phyloP scores from a whole-genome alignment of 2,329 filamentous ascomycete genomes.

The Colletotrichum phormii region DNA sequence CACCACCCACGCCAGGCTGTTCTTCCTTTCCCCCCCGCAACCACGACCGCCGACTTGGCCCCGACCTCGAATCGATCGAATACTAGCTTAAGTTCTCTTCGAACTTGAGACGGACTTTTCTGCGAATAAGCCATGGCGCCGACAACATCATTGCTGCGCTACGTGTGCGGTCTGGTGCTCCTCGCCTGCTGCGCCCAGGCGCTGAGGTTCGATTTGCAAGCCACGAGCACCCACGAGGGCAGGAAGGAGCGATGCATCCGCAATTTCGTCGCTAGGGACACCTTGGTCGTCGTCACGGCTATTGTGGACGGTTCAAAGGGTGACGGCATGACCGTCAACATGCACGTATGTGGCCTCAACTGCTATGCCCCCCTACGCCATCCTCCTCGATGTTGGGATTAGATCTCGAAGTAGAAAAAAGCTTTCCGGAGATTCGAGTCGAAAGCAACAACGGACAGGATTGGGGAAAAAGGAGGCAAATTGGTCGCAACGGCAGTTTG shows the following conservation, averaged over 20 bases:
- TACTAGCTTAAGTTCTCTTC: not conserved
- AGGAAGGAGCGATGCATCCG: constrained; percentile 89
- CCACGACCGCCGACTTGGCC: not conserved
- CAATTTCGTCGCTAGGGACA: constrained; percentile 94
- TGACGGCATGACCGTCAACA: constrained; percentile 93
- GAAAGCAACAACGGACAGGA: not conserved
- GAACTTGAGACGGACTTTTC: not conserved
- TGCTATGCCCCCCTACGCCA: not conserved
- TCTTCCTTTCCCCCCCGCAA: constrained; percentile 56
- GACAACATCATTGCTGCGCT: constrained; percentile 65
- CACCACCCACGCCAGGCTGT: constrained; percentile 17
- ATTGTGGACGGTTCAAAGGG: constrained; percentile 87
- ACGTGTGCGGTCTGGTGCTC: constrained; percentile 68
- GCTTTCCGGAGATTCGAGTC: not conserved
- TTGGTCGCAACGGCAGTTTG: not conserved
- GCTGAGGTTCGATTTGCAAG: constrained; percentile 93
- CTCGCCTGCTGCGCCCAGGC: constrained; percentile 69
- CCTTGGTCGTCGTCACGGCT: constrained; percentile 94
- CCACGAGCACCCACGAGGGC: constrained; percentile 70
- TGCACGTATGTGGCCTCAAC: constrained; percentile 74
- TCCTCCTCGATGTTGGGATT: not conserved
- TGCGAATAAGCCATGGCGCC: constrained; percentile 56
- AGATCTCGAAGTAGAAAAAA: not conserved
- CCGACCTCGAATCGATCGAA: not conserved
- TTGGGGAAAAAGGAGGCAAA: not conserved